Evolutionary conservation across 1,284 basidiomycete species (phyloP).

Genomic region (Bondarzewia mesenterica): DNA sequence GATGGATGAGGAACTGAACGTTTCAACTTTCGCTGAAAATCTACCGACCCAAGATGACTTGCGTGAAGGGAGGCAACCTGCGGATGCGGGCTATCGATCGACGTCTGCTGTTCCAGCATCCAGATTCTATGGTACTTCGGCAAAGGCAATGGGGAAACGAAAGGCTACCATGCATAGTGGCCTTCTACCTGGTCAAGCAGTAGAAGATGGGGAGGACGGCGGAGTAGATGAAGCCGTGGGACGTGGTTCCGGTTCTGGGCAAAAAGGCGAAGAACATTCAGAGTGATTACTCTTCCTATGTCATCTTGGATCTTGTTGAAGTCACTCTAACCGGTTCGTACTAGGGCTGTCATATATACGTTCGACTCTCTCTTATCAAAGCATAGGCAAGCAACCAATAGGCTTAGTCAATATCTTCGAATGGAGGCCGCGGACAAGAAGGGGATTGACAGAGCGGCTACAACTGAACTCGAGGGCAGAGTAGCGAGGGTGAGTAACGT

Average conservation of each 20-base stretch:
- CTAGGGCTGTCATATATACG: conserved; percentile 72
- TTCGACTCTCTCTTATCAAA: conserved; percentile 79
- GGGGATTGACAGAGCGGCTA: conserved; percentile 29
- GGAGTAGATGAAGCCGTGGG: neutral
- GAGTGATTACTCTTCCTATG: neutral
- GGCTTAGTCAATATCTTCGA: conserved; percentile 63
- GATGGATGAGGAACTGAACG: no score
- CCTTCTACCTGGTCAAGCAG: no score
- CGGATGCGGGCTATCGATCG: no score
- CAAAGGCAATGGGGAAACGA: conserved; percentile 12
- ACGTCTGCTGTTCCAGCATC: conserved; percentile 4
- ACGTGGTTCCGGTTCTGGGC: neutral
- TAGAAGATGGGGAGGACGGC: neutral
- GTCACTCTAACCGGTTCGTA: no score
- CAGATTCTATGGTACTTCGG: conserved; percentile 11
- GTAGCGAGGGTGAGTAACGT: conserved; percentile 35
- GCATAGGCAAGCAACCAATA: conserved; percentile 58
- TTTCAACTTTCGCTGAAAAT: no score
- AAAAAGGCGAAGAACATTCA: neutral
- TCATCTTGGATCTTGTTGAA: neutral
- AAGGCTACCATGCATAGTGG: no score
- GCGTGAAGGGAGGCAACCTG: no score
- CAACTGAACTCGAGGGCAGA: conserved; percentile 31
- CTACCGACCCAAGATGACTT: no score
- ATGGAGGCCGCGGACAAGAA: conserved; percentile 80